Conservation (phyloP, 2,329 filamentous ascomycete species). For the Bimuria novae-zelandiae region DNA sequence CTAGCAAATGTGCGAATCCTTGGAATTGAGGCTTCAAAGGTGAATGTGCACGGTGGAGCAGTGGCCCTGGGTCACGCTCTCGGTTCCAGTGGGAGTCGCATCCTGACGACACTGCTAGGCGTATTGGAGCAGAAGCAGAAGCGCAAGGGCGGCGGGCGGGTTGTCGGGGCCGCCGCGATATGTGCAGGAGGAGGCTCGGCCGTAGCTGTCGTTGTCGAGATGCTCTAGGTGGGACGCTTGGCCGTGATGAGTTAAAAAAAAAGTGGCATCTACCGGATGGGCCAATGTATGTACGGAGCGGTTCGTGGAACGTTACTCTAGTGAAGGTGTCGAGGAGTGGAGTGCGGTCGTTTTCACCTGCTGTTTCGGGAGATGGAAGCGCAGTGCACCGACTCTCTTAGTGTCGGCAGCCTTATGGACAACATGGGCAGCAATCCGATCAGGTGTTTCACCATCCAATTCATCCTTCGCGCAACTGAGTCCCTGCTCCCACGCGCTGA, state of each 20-base stretch:
- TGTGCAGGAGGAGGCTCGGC: slow-evolving; percentile 91
- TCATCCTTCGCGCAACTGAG: neutral
- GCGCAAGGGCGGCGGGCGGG: slow-evolving; percentile 76
- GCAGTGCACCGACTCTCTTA: no score
- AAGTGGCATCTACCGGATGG: no score
- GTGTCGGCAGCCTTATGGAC: no score
- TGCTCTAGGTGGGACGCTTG: neutral
- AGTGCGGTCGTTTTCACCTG: neutral
- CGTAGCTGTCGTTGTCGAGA: slow-evolving; percentile 65
- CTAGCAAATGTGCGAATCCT: slow-evolving; percentile 71
- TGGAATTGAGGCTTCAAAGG: slow-evolving; percentile 67
- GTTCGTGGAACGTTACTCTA: no score
- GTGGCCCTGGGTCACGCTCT: slow-evolving; percentile 90
- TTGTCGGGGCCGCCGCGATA: slow-evolving; percentile 77
- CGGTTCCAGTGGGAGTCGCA: slow-evolving; percentile 80
- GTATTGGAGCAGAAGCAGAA: slow-evolving; percentile 79
- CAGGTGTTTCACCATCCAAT: neutral
- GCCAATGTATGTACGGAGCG: no score
- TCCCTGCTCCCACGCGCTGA: neutral
- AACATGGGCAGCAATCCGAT: no score
- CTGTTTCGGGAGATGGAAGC: slow-evolving; percentile 2
- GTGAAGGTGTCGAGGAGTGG: no score
- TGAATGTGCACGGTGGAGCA: slow-evolving; percentile 87
- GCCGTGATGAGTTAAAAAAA: no score
- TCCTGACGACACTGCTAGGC: slow-evolving; percentile 73